phyloP scores from a whole-genome alignment of 78 protist species.

The Planoprotostelium fungivorum region DNA sequence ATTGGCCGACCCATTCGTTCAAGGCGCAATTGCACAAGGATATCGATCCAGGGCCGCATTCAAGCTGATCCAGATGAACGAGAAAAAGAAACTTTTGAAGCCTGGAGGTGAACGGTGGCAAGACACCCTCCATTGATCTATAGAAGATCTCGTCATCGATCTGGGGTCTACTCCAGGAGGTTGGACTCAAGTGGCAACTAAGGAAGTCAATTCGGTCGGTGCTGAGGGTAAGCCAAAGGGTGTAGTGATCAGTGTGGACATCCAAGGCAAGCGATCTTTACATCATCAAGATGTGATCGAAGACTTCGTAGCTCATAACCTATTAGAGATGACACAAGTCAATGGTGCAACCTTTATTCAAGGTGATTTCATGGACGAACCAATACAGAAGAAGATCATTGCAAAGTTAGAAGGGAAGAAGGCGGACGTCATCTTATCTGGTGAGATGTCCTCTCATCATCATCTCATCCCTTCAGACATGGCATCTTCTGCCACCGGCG shows the following conservation, averaged over 20 bases:
- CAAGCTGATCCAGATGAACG: conserved; percentile 97
- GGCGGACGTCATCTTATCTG: background rate
- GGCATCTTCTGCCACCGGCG: background rate
- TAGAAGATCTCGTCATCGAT: background rate
- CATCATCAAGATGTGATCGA: too few relatives aligned
- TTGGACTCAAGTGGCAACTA: background rate
- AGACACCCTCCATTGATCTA: background rate
- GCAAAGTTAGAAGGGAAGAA: background rate
- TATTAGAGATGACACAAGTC: background rate
- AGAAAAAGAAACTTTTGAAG: conserved; percentile 89
- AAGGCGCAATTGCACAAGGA: conserved; percentile 96
- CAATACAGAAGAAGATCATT: background rate
- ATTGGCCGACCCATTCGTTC: background rate
- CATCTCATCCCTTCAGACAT: too few relatives aligned
- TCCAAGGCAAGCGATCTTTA: background rate
- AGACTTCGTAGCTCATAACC: too few relatives aligned
- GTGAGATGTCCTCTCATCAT: too few relatives aligned
- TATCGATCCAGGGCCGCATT: conserved; percentile 98
- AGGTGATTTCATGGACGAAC: background rate
- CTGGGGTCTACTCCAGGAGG: background rate
- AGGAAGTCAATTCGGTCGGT: background rate
- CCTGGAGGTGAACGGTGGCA: background rate
- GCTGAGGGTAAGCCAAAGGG: background rate
- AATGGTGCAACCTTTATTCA: background rate
- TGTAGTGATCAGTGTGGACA: background rate